phyloP scores from a whole-genome alignment of 495 filamentous ascomycete species.

The Neurospora sublineolata region DNA sequence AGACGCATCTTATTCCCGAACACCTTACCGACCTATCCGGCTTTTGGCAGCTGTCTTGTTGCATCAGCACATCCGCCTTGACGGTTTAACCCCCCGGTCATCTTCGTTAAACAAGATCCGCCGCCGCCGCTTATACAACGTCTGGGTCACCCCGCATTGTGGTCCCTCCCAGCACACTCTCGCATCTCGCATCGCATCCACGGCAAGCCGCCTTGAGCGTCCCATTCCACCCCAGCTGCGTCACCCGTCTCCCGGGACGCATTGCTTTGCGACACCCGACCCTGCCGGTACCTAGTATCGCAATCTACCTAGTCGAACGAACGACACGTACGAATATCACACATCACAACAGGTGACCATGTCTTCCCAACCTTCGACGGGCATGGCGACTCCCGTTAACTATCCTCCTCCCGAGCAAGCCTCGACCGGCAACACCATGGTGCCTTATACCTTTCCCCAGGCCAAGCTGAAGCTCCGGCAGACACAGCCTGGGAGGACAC shows the following conservation, averaged over 20 bases:
- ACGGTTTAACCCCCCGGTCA: background rate
- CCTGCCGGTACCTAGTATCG: background rate
- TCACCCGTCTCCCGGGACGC: background rate
- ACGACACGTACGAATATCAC: background rate
- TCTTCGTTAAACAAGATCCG: background rate
- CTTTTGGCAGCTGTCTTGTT: background rate
- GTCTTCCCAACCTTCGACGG: background rate
- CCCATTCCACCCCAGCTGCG: background rate
- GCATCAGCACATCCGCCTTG: background rate
- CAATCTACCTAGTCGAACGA: background rate
- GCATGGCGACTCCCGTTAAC: background rate
- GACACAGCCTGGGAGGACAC: constrained; percentile 56
- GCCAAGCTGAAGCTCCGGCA: constrained; percentile 59
- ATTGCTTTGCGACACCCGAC: background rate
- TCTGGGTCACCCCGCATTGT: background rate
- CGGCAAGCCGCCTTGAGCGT: background rate
- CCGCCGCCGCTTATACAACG: background rate
- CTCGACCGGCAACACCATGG: constrained; percentile 16
- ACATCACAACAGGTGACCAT: background rate
- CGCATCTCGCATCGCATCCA: background rate
- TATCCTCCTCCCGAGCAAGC: background rate
- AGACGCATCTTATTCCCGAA: background rate
- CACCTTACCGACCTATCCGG: background rate
- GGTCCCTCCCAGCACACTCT: background rate
- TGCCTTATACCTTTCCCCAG: constrained; percentile 62